Base-by-base conservation (phyloP, 768 basidiomycete species). In the Pluteus cervinus region DNA sequence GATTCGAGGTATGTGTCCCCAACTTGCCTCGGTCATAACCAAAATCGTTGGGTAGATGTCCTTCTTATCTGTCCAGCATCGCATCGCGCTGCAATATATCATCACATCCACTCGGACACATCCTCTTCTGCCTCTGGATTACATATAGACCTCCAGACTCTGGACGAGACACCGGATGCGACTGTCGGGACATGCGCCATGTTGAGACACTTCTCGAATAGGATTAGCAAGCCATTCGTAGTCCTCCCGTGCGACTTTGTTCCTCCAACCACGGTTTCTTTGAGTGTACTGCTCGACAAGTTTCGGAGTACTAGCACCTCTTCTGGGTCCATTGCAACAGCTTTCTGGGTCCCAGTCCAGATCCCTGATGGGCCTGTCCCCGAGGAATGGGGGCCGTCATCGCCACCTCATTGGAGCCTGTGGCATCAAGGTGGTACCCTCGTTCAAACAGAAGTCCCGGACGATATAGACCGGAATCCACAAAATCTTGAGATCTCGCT, bases 201-300 rank as follows among this genome's bases (percentile, higher is more conserved):
- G 17, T 70, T 94, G 41, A 74, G 78, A 36, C 77, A 89, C 52
- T 88, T 92, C 57, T 71, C 86, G 7, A 63, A 55, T 33, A 79
- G 80, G 33, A 91, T 93, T 44, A 69, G 73, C 44, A 78, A 78
- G 42, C 93, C 96, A 57, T 93, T 96, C 57, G 75, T 96, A 26
- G 59, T 97, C 16, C 72, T 97, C 2, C 85, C 93, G 5, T 96
- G 91, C 53, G 93, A 97, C 57, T 87, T 96, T 34, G 71, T 91
- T 15, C 81, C 91, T 7, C 83, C 91, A 0, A 64, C 80, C 0
- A 62, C 75, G 0, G 68, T 96, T n/a, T 66, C 81, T 4, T 71
- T 97, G 5, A 70, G 71, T 21, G 62, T 61, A 0, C 61, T 96
- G 2, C 65, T 96, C 29, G 79, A 97, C 58, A 84, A 80, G 51